Base-by-base conservation (phyloP, 2,329 filamentous ascomycete species). In the Chaetomium sp. region DNA sequence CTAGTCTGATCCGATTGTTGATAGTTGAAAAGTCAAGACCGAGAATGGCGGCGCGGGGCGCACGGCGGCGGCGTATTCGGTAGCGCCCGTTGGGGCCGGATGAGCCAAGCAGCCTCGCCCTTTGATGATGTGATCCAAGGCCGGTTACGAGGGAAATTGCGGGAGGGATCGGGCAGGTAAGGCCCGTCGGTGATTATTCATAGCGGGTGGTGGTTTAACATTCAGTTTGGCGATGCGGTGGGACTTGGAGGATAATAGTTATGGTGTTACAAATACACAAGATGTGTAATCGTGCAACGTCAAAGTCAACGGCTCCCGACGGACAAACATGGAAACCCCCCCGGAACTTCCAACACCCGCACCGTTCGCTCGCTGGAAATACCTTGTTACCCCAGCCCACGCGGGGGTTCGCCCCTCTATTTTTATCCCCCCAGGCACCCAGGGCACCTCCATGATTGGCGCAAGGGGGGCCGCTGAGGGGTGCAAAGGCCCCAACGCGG, bases 341-440 rank as follows among this genome's bases (percentile, higher is more conserved):
- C 38, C 38, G 38, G 16, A 45, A 19, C 38, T 45, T n/a, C 10
- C 4, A 35, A 12, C 42, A 23, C 45, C n/a, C n/a, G 19, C 45
- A 47, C 45, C 45, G 45, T 47, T 35, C n/a, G 33, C 33, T 9
- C 19, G 47, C 10, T 29, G 25, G 13, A 51, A 51, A 51, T 51
- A 51, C 45, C 45, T 10, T 42, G 38, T 42, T 42, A 42, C 38
- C 38, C 38, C 38, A 42, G 12, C 47, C 47, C 7, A 9, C 47
- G 23, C 16, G 51, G 10, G 19, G 31, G 9, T 57, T 58, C 23
- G 29, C 55, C 49, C 54, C 61, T 57, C 55, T 63, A 57, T 63
- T 63, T 63, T 63, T 63, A 57, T 57, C 61, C 27, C 55, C 25
- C 61, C 64, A 66, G 64, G 64, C 60, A 66, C 60, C 64, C 51